Conservation (phyloP, 305 asterid species). For the Fraxinus sp. region DNA sequence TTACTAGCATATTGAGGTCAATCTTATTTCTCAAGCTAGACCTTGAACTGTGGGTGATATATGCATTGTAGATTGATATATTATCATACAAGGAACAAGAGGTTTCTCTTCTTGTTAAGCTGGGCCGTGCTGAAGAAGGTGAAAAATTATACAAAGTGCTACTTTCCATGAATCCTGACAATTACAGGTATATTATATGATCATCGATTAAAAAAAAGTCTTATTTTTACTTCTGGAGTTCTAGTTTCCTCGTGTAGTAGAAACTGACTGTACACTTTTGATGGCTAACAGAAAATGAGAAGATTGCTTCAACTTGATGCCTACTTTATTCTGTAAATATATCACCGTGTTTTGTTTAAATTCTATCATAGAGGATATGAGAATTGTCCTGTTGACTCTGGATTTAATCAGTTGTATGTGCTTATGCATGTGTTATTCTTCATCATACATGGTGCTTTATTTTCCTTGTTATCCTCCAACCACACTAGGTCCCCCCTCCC, state of each 20-base stretch:
- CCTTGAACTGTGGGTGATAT: slow-evolving; percentile 10
- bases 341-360: neutral
- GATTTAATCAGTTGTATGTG: neutral
- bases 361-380: neutral
- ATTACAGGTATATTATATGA: slow-evolving; percentile 39
- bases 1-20: slow-evolving; percentile 4
- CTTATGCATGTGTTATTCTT: neutral
- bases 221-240: neutral
- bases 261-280: neutral
- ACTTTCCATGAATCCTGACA: slow-evolving; percentile 59
- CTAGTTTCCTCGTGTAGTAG: neutral
- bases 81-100: slow-evolving; percentile 49
- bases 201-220: neutral
- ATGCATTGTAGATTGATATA: slow-evolving; percentile 42
- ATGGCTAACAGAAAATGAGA: neutral
- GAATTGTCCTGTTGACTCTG: neutral
- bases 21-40: slow-evolving; percentile 3
- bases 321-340: neutral
- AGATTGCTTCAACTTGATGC: neutral
- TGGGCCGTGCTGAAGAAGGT: slow-evolving; percentile 43
- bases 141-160: slow-evolving; percentile 41
- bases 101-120: slow-evolving; percentile 49
- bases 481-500: neutral
- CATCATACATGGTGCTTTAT: neutral
- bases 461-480: neutral